A percentile compares a stretch with the other conserved stretches of the same genome.
Conservation (phyloP, 192 early-diverging fungal genomes). For the Umbelopsis vinacea region DNA sequence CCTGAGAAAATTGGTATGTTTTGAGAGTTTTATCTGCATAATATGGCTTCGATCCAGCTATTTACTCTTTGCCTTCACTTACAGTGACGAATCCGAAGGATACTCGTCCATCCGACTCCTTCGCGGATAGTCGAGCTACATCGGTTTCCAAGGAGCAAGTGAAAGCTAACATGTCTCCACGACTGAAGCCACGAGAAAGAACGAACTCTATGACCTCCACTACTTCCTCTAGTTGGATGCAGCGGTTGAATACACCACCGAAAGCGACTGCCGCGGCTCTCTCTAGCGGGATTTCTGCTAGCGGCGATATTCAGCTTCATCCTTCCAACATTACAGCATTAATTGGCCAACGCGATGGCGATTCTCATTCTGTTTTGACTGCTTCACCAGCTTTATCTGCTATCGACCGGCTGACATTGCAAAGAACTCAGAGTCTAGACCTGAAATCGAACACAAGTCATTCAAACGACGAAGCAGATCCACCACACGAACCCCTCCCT, state of each 20-base stretch:
- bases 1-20: not conserved
- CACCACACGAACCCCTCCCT: not conserved
- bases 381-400: slow-evolving; percentile 7
- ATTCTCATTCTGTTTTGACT: slow-evolving; percentile 3
- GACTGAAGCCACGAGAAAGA: slow-evolving; percentile 2
- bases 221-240: not conserved
- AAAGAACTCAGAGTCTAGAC: slow-evolving; percentile 4
- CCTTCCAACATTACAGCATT: too few species aligned
- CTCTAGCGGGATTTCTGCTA: not conserved
- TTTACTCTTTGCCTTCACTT: not conserved
- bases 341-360: not conserved
- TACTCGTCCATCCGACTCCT: too few species aligned
- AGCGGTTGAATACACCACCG: not conserved
- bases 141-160: not conserved
- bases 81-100: too few species aligned
- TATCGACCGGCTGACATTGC: not conserved
- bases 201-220: slow-evolving; percentile 6
- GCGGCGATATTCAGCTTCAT: slow-evolving; percentile 3
- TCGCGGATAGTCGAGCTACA: not conserved
- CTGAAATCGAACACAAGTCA: not conserved
- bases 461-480: not conserved
- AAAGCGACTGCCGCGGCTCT: slow-evolving; percentile 5
- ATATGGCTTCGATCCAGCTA: not conserved
- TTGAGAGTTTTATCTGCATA: not conserved
- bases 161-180: not conserved